Evolutionary conservation across 2,329 filamentous ascomycete genomes (phyloP).

Genomic region (Knufia fluminis): DNA sequence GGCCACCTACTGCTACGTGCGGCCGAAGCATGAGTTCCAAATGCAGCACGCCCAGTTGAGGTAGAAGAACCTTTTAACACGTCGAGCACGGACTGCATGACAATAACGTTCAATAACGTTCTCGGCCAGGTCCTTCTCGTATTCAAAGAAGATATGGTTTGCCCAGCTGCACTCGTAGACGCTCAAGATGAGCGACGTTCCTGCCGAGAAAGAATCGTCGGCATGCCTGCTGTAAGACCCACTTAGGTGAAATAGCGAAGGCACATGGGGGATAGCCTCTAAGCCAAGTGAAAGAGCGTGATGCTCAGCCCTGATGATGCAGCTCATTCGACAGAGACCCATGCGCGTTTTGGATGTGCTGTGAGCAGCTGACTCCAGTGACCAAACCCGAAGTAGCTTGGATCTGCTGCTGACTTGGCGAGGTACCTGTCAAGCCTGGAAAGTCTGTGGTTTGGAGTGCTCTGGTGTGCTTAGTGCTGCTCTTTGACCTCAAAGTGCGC

Average conservation of each 20-base stretch:
- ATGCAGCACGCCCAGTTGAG: no score
- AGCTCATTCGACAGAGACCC: background rate
- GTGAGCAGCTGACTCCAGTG: background rate
- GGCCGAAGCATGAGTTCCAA: background rate
- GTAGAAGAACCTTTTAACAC: no score
- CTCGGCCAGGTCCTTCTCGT: background rate
- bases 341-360: background rate
- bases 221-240: background rate
- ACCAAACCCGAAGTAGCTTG: background rate
- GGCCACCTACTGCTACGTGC: slow-evolving; percentile 6
- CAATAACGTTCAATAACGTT: no score
- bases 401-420: background rate
- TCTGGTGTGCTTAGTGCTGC: background rate
- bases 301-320: no score
- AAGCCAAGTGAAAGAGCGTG: no score
- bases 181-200: background rate
- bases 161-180: background rate
- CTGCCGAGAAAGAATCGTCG: background rate
- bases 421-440: background rate
- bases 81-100: no score
- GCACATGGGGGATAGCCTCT: no score
- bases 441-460: no score
- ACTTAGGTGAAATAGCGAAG: no score
- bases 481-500: background rate
- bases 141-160: background rate